A percentile compares a stretch with the other conserved stretches of the same genome.
Conservation (phyloP, 176 grass and related monocot species). For the Luzula sylvatica region DNA sequence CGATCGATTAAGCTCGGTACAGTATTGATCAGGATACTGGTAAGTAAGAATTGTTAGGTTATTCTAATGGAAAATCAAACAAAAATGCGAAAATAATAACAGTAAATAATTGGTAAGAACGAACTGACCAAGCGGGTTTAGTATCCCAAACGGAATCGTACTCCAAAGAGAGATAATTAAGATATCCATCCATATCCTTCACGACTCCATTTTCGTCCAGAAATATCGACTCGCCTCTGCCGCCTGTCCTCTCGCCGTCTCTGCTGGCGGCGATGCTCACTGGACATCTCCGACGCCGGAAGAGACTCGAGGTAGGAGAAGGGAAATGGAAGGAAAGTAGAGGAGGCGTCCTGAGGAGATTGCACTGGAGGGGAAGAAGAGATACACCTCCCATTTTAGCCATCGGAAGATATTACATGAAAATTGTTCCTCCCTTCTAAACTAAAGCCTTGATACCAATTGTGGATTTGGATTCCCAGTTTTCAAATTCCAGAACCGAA, state of each 20-base stretch:
- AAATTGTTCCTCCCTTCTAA: too few relatives aligned
- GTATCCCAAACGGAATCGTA: slow-evolving; percentile 98
- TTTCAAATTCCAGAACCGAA: too few relatives aligned
- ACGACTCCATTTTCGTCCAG: slow-evolving; percentile 67
- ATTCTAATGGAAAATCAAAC: too few relatives aligned
- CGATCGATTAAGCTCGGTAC: too few relatives aligned
- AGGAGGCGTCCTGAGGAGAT: not conserved
- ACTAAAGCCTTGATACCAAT: too few relatives aligned
- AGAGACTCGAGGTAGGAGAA: too few relatives aligned
- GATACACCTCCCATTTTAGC: slow-evolving; percentile 2
- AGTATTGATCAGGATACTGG: too few relatives aligned
- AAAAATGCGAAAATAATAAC: too few relatives aligned
- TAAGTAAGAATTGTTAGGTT: too few relatives aligned
- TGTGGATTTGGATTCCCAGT: too few relatives aligned
- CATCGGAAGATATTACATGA: too few relatives aligned
- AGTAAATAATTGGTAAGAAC: too few relatives aligned
- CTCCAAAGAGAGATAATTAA: slow-evolving; percentile 86
- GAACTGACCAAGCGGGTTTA: slow-evolving; percentile 71
- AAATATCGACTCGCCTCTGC: slow-evolving; percentile 33
- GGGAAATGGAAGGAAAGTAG: not conserved
- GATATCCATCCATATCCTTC: slow-evolving; percentile 89
- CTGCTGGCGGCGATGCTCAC: slow-evolving; percentile 6
- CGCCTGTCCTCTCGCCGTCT: slow-evolving; percentile 4
- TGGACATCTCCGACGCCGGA: not conserved
- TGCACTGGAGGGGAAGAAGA: slow-evolving; percentile 6